These are phyloP conservation scores for Hypoxylon sp. DNA, from an alignment of 2,329 filamentous ascomycete species.

Conservation along the genomic window DNA sequence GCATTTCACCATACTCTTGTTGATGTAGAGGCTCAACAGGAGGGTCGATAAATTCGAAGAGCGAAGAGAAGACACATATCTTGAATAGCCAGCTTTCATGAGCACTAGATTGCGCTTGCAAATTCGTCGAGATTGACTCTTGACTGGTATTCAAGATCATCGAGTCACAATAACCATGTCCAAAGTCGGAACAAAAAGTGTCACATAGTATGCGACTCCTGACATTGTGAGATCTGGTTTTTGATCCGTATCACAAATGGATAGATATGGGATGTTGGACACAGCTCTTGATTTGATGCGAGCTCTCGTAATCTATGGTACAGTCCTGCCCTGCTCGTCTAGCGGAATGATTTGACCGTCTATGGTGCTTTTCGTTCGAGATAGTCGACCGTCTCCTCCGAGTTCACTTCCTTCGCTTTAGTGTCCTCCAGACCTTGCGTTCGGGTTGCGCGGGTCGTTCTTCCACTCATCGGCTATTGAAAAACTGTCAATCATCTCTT, in stretches of 20 bases:
- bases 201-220: not conserved
- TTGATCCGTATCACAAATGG: conserved; percentile 29
- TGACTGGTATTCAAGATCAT: not conserved
- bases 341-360: conserved; percentile 48
- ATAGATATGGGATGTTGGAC: conserved; percentile 39
- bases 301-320: conserved; percentile 54
- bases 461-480: conserved; percentile 88
- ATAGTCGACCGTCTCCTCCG: conserved; percentile 40
- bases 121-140: not conserved
- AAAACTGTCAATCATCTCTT: conserved; percentile 49
- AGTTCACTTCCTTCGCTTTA: conserved; percentile 53
- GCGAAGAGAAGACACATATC: not conserved
- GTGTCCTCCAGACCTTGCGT: conserved; percentile 65
- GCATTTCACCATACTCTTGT: not conserved
- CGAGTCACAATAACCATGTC: conserved; percentile 1
- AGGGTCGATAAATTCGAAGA: not conserved
- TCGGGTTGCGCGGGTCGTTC: conserved; percentile 94
- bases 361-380: conserved; percentile 46
- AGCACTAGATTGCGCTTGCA: not conserved
- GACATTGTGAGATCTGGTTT: not conserved
- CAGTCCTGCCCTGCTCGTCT: conserved; percentile 48
- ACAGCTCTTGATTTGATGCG: conserved; percentile 44
- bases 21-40: not conserved
- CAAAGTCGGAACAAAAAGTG: not conserved
- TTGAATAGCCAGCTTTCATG: not conserved